Evolutionary conservation across 1,284 basidiomycete species (phyloP), one percentile per base, ranked within the genome.

Genomic region (Lignosus rhinocerotis): DNA sequence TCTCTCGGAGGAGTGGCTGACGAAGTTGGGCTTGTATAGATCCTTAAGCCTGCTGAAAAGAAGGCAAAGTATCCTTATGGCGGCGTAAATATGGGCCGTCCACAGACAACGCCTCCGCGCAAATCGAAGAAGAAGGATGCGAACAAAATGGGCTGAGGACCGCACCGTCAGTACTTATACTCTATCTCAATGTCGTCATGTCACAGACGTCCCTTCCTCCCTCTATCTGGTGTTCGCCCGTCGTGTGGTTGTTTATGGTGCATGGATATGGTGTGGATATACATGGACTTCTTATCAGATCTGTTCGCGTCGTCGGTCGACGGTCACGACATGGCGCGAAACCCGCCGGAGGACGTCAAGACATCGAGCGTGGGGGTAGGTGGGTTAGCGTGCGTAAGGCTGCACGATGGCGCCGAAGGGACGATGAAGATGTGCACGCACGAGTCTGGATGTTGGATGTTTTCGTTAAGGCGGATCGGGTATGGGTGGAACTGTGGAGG

Each of bases 21-120:
- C 32, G 46, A 34, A 41, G 7, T 41, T 17, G 36, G 51, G 43
- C 38, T 21, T 33, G 3, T 70, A 96, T 32, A 58, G 93, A 98
- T 99, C 67, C 81, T 99, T 72, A 99, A 99, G 80, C 96, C 96
- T 46, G 96, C 96, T 39, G 96, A 99, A 82, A 98, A 98, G 87
- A 98, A 98, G 79, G 86, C 90, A 61, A 95, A 94, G 77, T 94
- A 95, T 75, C 88, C 90, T 4, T 92, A 93, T 64, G 88, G 88
- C 53, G 87, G 86, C 43, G 88, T 88, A 80, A 90, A 87, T 70
- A 84, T 88, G 81, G 88, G 87, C 43, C 81, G 90, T 65, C 89
- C 87, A 39, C 84, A 90, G 25, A 25, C 25, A 64, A 90, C 90
- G 66, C 90, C 90, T 63, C 89, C 90, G 61, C 90, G 90, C 74